Conservation (phyloP, 192 early-diverging fungal species). For the Chytriomyces sp. region DNA sequence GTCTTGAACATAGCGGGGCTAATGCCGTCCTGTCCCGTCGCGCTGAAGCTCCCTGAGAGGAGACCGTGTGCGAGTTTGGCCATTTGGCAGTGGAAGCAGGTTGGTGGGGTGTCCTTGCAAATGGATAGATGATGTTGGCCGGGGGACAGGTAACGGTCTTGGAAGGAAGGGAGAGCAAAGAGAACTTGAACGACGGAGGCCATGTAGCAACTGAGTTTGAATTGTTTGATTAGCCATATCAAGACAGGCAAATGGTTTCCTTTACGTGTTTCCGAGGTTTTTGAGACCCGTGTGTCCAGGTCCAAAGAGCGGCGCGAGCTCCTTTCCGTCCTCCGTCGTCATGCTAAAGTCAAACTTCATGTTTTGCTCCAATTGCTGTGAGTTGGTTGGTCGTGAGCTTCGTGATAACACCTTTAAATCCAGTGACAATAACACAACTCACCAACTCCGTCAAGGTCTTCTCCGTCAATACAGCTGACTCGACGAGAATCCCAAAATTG, state of each 20-base stretch:
- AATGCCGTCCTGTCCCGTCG: constrained; percentile 80
- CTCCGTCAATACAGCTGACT: constrained; percentile 83
- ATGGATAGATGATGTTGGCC: constrained; percentile 51
- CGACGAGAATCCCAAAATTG: constrained; percentile 88
- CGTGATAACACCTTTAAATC: neutral
- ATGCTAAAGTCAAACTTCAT: constrained; percentile 97
- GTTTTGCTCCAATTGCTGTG: constrained; percentile 92
- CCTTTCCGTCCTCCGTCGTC: constrained; percentile 92
- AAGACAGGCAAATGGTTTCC: neutral
- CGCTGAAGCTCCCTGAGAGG: too few relatives aligned
- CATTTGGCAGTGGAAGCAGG: constrained; percentile 88
- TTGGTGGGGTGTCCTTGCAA: constrained; percentile 63
- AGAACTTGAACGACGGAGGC: constrained; percentile 91
- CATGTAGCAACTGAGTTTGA: constrained; percentile 93
- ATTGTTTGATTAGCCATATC: neutral
- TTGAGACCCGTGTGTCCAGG: constrained; percentile 90
- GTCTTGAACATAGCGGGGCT: constrained; percentile 90
- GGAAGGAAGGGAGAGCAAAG: constrained; percentile 73
- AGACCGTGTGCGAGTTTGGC: constrained; percentile 91
- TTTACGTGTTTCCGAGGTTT: constrained; percentile 91
- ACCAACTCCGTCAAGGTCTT: constrained; percentile 90
- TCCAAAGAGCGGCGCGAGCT: constrained; percentile 80
- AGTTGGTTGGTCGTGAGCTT: neutral
- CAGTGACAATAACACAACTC: constrained; percentile 27
- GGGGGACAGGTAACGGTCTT: constrained; percentile 54